phyloP scores from a whole-genome alignment of 2,329 filamentous ascomycete species.

The Allantophomopsis cytisporea region DNA sequence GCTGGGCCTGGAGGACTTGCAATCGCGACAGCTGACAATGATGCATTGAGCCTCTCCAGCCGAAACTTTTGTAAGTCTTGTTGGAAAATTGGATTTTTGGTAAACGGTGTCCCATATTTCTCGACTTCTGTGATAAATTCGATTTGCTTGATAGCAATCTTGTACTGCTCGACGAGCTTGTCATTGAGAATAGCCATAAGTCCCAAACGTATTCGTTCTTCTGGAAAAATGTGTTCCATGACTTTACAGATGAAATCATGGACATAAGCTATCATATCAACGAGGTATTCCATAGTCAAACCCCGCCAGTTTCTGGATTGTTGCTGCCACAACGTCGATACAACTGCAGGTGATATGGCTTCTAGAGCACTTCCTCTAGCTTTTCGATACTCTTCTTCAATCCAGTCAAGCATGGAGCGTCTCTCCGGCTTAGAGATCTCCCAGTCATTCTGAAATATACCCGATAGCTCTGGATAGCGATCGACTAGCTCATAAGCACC shows the following conservation, averaged over 20 bases:
- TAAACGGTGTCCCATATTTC: conserved; percentile 27
- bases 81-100: conserved; percentile 38
- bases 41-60: conserved; percentile 29
- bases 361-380: conserved; percentile 5
- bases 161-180: conserved; percentile 28
- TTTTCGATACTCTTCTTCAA: conserved; percentile 3
- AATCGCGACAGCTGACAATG: too few species aligned
- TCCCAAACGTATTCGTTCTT: conserved; percentile 27
- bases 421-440: too few species aligned
- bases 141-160: conserved; percentile 30
- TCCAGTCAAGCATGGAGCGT: conserved; percentile 3
- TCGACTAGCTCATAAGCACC: too few species aligned
- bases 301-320: conserved; percentile 25
- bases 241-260: conserved; percentile 29
- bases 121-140: conserved; percentile 39
- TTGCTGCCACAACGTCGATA: conserved; percentile 5
- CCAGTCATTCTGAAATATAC: too few species aligned
- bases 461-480: too few species aligned
- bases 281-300: conserved; percentile 33
- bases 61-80: conserved; percentile 12
- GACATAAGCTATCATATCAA: conserved; percentile 32
- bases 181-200: conserved; percentile 10
- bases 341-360: conserved; percentile 3
- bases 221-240: conserved; percentile 11
- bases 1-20: too few species aligned